Evolutionary conservation across 75 land plant species (phyloP), one percentile per base, ranked within the genome.

Genomic region (Cupressus sempervirens): DNA sequence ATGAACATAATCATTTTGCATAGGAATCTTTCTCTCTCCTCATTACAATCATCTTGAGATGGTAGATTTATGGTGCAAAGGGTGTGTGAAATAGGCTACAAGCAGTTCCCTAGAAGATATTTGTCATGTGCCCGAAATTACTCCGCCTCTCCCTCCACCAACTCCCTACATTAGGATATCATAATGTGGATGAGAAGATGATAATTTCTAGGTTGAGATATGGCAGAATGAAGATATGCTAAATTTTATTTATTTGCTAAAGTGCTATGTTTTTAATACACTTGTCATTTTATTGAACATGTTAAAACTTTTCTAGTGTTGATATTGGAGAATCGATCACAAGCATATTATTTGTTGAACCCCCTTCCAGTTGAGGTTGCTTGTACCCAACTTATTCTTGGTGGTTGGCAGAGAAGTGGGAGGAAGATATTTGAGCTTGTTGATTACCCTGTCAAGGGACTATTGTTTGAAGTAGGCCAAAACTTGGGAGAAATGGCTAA

Each of bases 321-420:
- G 26, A 35, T 18, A 40, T n/a, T 84, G 50, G 40, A 14, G 11
- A 32, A 13, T 79, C 13, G 29, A 35, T 40, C n/a, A 84, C 88
- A 94, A 93, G 93, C 91, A 7, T 92, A 90, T 86, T 93, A 93
- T 82, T 85, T 93, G 84, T 87, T 84, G 53, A 85, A 77, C 29
- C 93, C 89, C 13, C 92, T 94, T 40, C 93, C 95, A 70, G 92
- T 92, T 52, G 95, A 94, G 75, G 54, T 83, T 54, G 86, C 87
- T 72, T 53, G 84, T 35, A 75, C 82, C n/a, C 36, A 70, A 29
- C 65, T 83, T 65, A 40, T 91, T 40, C 56, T 40, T 77, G 74
- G 48, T 50, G 48, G 41, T 10, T 53, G 32, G 32, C 73, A 62
- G 67, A 74, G 84, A 38, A 68, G 83, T n/a, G 90, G 91, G 26